Conservation (phyloP, 495 filamentous ascomycete species). For the Lasiosphaeria hispida region DNA sequence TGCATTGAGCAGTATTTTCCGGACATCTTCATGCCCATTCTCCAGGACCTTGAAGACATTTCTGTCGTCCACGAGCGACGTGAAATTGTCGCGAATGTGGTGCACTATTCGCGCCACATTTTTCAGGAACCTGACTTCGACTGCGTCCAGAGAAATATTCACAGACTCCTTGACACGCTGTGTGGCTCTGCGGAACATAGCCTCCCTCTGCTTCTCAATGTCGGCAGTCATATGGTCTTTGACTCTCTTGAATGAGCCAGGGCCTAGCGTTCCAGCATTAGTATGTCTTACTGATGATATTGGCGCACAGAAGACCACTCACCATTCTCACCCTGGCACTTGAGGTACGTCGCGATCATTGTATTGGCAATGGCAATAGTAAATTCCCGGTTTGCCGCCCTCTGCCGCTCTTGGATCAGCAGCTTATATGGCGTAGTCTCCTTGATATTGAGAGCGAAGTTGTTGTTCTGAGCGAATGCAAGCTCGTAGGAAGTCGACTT, state of each 20-base stretch:
- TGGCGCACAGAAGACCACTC: constrained; percentile 3
- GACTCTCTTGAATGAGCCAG: background rate
- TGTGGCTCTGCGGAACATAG: background rate
- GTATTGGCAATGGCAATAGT: constrained; percentile 41
- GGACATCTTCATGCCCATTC: background rate
- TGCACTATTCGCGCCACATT: background rate
- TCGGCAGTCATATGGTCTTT: background rate
- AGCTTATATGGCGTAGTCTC: constrained; percentile 31
- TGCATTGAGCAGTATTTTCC: constrained; percentile 1
- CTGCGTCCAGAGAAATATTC: background rate
- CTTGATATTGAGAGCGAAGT: constrained; percentile 37
- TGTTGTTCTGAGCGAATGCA: constrained; percentile 32
- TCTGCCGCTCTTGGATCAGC: constrained; percentile 41
- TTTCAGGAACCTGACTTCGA: background rate
- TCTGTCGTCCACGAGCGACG: constrained; percentile 28
- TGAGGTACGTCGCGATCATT: constrained; percentile 45
- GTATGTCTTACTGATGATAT: background rate
- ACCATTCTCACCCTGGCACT: constrained; percentile 47
- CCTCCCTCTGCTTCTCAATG: background rate
- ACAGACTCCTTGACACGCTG: background rate
- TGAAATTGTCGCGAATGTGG: constrained; percentile 39
- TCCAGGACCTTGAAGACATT: constrained; percentile 12
- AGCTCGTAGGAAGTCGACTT: constrained; percentile 13
- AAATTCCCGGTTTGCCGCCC: constrained; percentile 55
- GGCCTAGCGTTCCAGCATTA: background rate